Evolutionary conservation across 805 yeast species (phyloP).

Genomic region (Starmerella sp.): DNA sequence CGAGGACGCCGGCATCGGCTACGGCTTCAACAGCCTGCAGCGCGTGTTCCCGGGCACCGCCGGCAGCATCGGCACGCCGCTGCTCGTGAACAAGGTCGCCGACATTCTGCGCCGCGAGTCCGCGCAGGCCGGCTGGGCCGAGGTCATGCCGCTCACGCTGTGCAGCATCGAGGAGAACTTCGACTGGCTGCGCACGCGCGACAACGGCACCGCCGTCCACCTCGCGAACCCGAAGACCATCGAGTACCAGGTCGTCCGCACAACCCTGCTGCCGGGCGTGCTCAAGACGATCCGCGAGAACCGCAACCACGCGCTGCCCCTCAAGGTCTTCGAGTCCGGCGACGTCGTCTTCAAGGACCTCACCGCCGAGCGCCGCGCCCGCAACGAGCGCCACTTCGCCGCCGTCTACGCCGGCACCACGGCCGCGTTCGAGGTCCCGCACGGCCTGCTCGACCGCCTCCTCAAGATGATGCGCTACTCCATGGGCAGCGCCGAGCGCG

Average conservation of each 20-base stretch:
- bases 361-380: constrained; percentile 73
- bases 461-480: constrained; percentile 92
- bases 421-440: constrained; percentile 88
- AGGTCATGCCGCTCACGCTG: constrained; percentile 88
- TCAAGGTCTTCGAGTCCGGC: constrained; percentile 88
- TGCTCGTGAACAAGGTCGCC: constrained; percentile 80
- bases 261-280: constrained; percentile 85
- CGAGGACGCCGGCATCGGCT: constrained; percentile 97
- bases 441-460: constrained; percentile 86
- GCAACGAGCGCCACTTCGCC: constrained; percentile 87
- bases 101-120: constrained; percentile 86
- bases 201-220: constrained; percentile 64
- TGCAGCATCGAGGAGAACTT: constrained; percentile 97
- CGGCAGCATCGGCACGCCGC: constrained; percentile 67
- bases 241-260: constrained; percentile 96
- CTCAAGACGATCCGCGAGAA: constrained; percentile 92
- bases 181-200: constrained; percentile 62
- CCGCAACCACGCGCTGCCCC: constrained; percentile 89
- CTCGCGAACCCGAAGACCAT: constrained; percentile 92
- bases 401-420: constrained; percentile 91
- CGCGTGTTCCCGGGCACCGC: constrained; percentile 73
- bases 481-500: constrained; percentile 53
- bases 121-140: constrained; percentile 91
- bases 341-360: constrained; percentile 83
- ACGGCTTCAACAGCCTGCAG: constrained; percentile 81